Evolutionary conservation across 768 basidiomycete genomes (phyloP).

Genomic region (Holtermanniella nyarrowii): DNA sequence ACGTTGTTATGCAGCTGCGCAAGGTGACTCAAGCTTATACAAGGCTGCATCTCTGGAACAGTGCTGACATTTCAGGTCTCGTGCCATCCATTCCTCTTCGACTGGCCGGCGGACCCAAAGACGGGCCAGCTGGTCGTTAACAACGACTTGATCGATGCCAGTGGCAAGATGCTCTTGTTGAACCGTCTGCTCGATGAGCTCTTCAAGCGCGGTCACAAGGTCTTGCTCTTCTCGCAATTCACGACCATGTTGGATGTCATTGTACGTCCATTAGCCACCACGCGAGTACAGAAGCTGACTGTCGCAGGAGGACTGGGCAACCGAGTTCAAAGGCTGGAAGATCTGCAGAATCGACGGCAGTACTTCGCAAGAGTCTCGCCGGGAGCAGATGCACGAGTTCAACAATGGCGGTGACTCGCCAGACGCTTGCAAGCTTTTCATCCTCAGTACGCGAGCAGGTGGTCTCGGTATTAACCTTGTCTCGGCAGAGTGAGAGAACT

Average conservation of each 20-base stretch:
- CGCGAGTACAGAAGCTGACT: slow-evolving; percentile 24
- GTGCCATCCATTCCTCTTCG: slow-evolving; percentile 82
- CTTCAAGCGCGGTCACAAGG: slow-evolving; percentile 70
- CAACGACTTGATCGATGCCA: slow-evolving; percentile 69
- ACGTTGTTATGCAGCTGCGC: slow-evolving; percentile 90
- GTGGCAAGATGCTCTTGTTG: slow-evolving; percentile 95
- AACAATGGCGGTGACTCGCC: slow-evolving; percentile 58
- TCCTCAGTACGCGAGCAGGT: slow-evolving; percentile 91
- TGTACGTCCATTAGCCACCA: slow-evolving; percentile 49
- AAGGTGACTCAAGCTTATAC: slow-evolving; percentile 66
- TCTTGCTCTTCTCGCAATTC: slow-evolving; percentile 68
- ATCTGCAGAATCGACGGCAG: slow-evolving; percentile 89
- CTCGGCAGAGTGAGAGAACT: slow-evolving; percentile 31
- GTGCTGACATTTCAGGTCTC: slow-evolving; percentile 15
- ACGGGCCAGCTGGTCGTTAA: slow-evolving; percentile 59
- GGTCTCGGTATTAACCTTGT: slow-evolving; percentile 84
- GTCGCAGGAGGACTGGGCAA: slow-evolving; percentile 65
- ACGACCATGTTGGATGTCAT: slow-evolving; percentile 94
- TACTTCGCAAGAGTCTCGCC: slow-evolving; percentile 67
- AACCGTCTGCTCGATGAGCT: slow-evolving; percentile 76
- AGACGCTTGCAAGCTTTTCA: slow-evolving; percentile 40
- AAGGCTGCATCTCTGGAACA: neutral
- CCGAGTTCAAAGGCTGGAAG: slow-evolving; percentile 65
- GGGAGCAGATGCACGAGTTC: slow-evolving; percentile 74
- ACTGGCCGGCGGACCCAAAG: slow-evolving; percentile 61